Base-by-base conservation (phyloP, 2,329 filamentous ascomycete genomes). In the Fusarium euwallaceae region DNA sequence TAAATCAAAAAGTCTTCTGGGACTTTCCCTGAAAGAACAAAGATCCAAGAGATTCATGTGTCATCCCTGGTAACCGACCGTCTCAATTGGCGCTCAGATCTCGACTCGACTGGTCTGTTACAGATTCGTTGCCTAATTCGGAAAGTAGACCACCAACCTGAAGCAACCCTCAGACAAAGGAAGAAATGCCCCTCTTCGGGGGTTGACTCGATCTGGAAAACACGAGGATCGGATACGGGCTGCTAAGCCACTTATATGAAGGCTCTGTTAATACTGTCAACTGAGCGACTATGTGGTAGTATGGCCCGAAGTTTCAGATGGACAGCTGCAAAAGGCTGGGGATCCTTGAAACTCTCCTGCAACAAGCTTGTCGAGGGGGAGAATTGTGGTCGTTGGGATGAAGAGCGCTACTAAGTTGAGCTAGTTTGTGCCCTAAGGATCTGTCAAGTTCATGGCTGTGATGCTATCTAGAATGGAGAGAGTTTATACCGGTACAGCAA, bases 81-180 rank as follows among this genome's bases (percentile, higher is more conserved):
- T 78, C 75, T 78, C 76, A 67, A 67, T 67, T 78, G 48, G 34
- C 62, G 63, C 75, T 74, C 58, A 72, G 67, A 73, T 71, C 51
- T 58, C 67, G 62, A 64, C 70, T 66, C 55, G 41, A 22, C n/a
- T 48, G 34, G 45, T 56, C 61, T 59, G 71, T 74, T 58, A 69
- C 62, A 69, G 70, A 71, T 67, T 24, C 17, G 64, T 69, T 72
- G 32, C 69, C 71, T 36, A 55, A 74, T 66, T 11, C 8, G 67
- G 75, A 73, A 75, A 72, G 63, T 64, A 67, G 62, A 67, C 58
- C 61, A 66, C 27, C 24, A 32, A 56, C 56, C 48, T 60, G 71
- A 71, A 66, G 61, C 48, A 24, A 29, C 56, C 69, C 64, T 65
- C 41, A 73, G 61, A 64, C 66, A 37, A 17, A 61, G 20, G 43